A percentile compares a stretch with the other conserved stretches of the same genome.
phyloP scores from a whole-genome alignment of 108 stramenopile genomes.

The Pseudonitzschia pungens region DNA sequence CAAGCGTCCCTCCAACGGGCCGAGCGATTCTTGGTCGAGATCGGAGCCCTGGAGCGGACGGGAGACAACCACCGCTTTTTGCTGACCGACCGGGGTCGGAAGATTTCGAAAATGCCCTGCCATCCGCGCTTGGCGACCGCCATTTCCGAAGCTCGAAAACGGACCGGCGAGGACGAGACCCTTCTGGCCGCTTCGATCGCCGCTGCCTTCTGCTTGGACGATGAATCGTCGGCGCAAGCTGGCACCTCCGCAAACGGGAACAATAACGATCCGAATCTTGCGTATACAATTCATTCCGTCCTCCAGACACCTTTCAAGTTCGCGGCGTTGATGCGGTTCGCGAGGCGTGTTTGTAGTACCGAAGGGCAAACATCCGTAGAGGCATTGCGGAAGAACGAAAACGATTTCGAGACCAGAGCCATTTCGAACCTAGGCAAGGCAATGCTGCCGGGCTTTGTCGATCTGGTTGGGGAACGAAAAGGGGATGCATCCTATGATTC shows the following conservation, averaged over 20 bases:
- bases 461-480: slow-evolving; percentile 63
- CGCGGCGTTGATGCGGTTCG: slow-evolving; percentile 38
- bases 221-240: slow-evolving; percentile 18
- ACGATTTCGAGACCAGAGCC: slow-evolving; percentile 13
- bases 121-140: slow-evolving; percentile 78
- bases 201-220: slow-evolving; percentile 46
- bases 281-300: slow-evolving; percentile 30
- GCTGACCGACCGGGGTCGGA: slow-evolving; percentile 57
- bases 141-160: slow-evolving; percentile 36
- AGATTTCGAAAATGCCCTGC: slow-evolving; percentile 61
- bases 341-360: slow-evolving; percentile 32
- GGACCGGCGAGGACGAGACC: neutral
- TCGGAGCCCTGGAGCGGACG: slow-evolving; percentile 54
- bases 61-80: slow-evolving; percentile 35
- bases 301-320: slow-evolving; percentile 11
- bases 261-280: slow-evolving; percentile 28
- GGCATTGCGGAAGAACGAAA: slow-evolving; percentile 22
- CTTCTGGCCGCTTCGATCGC: slow-evolving; percentile 47
- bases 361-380: slow-evolving; percentile 37
- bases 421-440: slow-evolving; percentile 32
- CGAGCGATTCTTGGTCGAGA: slow-evolving; percentile 50
- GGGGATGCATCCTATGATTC: slow-evolving; percentile 62
- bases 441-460: slow-evolving; percentile 60
- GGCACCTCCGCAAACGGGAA: slow-evolving; percentile 8
- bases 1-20: slow-evolving; percentile 49